Conservation (phyloP, 441 rosid species). For the Euphorbia celastroides region DNA sequence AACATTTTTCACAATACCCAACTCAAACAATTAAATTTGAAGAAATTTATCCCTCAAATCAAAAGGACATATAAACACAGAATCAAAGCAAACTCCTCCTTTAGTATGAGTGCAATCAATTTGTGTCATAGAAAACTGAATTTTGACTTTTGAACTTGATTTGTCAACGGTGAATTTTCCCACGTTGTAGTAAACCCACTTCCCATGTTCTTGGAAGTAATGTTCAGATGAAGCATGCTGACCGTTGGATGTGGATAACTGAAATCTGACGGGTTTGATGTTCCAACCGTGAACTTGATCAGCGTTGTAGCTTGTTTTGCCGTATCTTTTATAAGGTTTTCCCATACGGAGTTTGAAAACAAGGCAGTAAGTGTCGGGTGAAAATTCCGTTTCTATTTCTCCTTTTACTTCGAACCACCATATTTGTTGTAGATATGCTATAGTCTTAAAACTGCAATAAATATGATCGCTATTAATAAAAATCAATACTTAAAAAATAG, state of each 20-base stretch:
- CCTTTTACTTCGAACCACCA: constrained; percentile 96
- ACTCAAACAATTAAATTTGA: not conserved
- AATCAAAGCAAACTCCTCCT: constrained; percentile 58
- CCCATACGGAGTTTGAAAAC: constrained; percentile 71
- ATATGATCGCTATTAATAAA: not conserved
- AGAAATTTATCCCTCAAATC: constrained; percentile 19
- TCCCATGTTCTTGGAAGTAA: constrained; percentile 39
- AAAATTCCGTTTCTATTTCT: constrained; percentile 58
- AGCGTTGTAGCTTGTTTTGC: constrained; percentile 45
- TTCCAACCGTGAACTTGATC: constrained; percentile 89
- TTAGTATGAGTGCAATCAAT: constrained; percentile 87
- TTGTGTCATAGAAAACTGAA: constrained; percentile 76
- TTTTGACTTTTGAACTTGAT: constrained; percentile 24
- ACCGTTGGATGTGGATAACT: constrained; percentile 61
- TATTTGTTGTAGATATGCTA: constrained; percentile 81
- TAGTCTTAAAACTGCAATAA: constrained; percentile 44
- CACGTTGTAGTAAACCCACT: constrained; percentile 51
- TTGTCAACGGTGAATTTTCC: constrained; percentile 52
- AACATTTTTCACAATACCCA: too few species aligned
- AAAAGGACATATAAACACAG: constrained; percentile 37
- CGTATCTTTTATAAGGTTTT: constrained; percentile 43
- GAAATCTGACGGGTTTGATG: constrained; percentile 63
- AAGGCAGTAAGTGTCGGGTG: constrained; percentile 55
- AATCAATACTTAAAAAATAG: too few species aligned
- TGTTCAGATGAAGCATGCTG: constrained; percentile 50